Evolutionary conservation across 1,284 basidiomycete species (phyloP), one percentile per base, ranked within the genome.

Genomic region (Trametes sp.): DNA sequence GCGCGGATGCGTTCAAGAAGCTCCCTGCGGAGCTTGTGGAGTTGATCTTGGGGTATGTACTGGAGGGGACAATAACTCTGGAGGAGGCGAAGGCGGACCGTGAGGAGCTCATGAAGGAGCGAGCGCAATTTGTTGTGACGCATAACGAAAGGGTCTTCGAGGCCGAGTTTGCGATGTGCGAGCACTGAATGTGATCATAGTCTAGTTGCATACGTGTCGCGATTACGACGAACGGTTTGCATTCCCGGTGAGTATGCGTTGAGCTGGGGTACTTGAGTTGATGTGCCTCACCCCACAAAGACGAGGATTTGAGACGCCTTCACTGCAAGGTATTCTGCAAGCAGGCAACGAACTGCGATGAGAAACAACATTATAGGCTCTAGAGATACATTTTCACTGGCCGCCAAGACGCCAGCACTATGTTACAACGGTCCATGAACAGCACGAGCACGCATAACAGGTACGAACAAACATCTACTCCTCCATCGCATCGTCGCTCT

Each of bases 401-500:
- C 8, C 46, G 35, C 19, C 16, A 42, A 46, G 16, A 21, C 23
- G 48, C 50, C 44, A 48, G 49, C 44, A 53, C 35, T 57, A 62
- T 62, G 60, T 21, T 62, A 62, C 60, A 62, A 57, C 50, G 55
- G 55, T 62, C 60, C 59, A 29, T 60, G 57, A 35, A 61, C 55
- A 61, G 41, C 49, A 31, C 55, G 54, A 63, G 45, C 44, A 50
- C 57, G 54, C 53, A 61, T 42, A 57, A 45, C 52, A 60, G 51
- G 33, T 45, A 50, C 29, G 48, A 45, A 41, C 50, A 49, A 44
- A 57, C 36, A 38, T 59, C 65, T 74, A 76, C 72, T 78, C 77
- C 65, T 77, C 73, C 77, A 79, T 78, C 62, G 73, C 76, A 45
- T 76, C 77, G 41, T 77, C 78, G 54, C 87, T 89, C 66, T 80